Percentiles rank a stretch among this genome's conserved stretches.
Conservation (phyloP, 768 basidiomycete species). For the Leccinum longicurvipes region DNA sequence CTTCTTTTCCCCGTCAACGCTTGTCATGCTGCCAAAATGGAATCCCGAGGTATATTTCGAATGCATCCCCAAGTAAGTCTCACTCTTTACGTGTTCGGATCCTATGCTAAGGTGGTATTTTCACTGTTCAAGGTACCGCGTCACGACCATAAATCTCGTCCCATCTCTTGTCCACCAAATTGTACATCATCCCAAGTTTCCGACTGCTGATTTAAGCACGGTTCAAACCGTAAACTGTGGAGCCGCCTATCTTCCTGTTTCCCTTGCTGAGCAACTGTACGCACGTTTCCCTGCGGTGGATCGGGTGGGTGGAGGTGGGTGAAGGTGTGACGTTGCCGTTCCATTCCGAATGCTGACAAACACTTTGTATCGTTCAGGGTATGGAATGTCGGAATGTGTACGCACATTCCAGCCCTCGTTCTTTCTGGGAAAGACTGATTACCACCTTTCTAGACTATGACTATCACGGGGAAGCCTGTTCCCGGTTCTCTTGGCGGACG, state of each 20-base stretch:
- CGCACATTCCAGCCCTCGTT: slow-evolving; percentile 22
- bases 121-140: slow-evolving; percentile 43
- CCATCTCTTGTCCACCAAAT: slow-evolving; percentile 68
- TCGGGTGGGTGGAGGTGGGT: slow-evolving; percentile 45
- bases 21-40: slow-evolving; percentile 62
- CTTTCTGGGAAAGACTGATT: neutral
- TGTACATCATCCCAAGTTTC: slow-evolving; percentile 48
- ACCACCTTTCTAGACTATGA: slow-evolving; percentile 46
- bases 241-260: slow-evolving; percentile 65
- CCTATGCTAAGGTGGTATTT: neutral
- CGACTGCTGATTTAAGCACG: slow-evolving; percentile 50
- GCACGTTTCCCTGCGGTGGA: slow-evolving; percentile 35
- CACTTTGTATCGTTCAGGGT: slow-evolving; percentile 40
- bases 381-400: slow-evolving; percentile 70
- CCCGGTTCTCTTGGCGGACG: slow-evolving; percentile 46
- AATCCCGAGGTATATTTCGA: slow-evolving; percentile 48
- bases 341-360: slow-evolving; percentile 1
- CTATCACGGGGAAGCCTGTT: slow-evolving; percentile 41
- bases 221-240: slow-evolving; percentile 46
- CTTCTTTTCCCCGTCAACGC: slow-evolving; percentile 43
- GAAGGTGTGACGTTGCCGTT: neutral
- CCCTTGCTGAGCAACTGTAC: slow-evolving; percentile 44
- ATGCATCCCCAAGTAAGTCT: slow-evolving; percentile 54
- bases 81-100: neutral
- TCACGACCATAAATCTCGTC: slow-evolving; percentile 49